Percentiles rank a stretch among this genome's conserved stretches.
phyloP scores from a whole-genome alignment of 2,329 filamentous ascomycete species.

The Botryotinia calthae region DNA sequence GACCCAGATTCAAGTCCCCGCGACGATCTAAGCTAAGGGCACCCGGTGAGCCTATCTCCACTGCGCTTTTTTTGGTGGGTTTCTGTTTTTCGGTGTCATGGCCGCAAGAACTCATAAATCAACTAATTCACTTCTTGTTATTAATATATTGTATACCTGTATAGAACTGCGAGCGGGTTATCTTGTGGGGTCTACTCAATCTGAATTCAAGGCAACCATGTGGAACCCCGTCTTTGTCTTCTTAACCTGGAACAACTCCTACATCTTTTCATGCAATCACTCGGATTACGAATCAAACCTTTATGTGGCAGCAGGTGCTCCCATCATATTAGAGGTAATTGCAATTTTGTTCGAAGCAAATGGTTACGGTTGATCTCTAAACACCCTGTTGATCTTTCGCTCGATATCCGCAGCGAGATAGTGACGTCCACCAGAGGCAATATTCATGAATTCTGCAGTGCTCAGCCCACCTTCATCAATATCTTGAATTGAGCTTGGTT shows the following conservation, averaged over 20 bases:
- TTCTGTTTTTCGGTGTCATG: background rate
- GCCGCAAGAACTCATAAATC: background rate
- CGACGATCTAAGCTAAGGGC: background rate
- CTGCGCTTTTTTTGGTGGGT: background rate
- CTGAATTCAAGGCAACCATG: background rate
- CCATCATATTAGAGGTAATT: too few species aligned
- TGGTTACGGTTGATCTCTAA: background rate
- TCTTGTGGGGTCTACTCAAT: background rate
- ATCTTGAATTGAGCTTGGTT: too few species aligned
- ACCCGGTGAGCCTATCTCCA: background rate
- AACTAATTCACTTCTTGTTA: background rate
- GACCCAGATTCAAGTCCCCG: background rate
- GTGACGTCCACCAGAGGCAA: too few species aligned
- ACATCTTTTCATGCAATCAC: background rate
- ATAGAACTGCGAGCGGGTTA: background rate
- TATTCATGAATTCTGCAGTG: background rate
- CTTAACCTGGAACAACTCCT: too few species aligned
- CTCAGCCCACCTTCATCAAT: too few species aligned
- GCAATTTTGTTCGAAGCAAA: background rate
- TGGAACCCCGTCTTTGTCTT: background rate
- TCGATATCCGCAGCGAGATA: background rate
- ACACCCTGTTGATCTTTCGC: background rate
- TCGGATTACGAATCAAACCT: background rate
- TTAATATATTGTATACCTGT: background rate
- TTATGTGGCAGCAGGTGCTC: too few species aligned